Percentiles rank a stretch among this genome's conserved stretches.
phyloP scores from a whole-genome alignment of 1,139 yeast species.

The Hansenula lynferdii region DNA sequence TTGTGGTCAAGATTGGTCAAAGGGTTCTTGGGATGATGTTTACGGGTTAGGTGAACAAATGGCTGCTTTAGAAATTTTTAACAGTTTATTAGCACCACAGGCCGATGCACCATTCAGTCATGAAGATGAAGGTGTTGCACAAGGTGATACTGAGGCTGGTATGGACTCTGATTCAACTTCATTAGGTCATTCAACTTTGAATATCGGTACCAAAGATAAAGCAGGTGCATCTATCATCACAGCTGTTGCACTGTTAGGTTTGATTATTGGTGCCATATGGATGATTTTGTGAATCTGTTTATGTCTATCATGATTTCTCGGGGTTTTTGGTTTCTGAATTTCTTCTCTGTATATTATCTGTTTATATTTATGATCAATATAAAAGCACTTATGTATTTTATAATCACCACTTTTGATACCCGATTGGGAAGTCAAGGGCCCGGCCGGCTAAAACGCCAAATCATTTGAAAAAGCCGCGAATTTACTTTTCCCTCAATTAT shows the following conservation, averaged over 20 bases:
- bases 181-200: constrained; percentile 33
- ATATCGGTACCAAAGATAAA: constrained; percentile 49
- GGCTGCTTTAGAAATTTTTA: constrained; percentile 52
- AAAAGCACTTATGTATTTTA: too few species aligned
- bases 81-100: constrained; percentile 34
- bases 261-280: constrained; percentile 62
- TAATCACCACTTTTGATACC: background rate
- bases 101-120: constrained; percentile 15
- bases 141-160: constrained; percentile 29
- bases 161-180: constrained; percentile 18
- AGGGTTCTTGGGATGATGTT: constrained; percentile 50
- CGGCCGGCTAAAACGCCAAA: background rate
- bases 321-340: background rate
- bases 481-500: background rate
- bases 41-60: constrained; percentile 66
- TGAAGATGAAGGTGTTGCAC: constrained; percentile 35
- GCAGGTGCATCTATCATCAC: constrained; percentile 81
- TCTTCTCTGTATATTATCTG: too few species aligned
- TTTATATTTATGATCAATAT: too few species aligned
- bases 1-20: constrained; percentile 77
- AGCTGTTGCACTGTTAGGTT: constrained; percentile 49
- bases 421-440: constrained; percentile 1
- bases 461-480: background rate
- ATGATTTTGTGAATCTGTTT: constrained; percentile 38
- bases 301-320: background rate